Evolutionary conservation across 192 early-diverging fungal species (phyloP), one percentile per base, ranked within the genome.

Genomic region (Podila verticillata): DNA sequence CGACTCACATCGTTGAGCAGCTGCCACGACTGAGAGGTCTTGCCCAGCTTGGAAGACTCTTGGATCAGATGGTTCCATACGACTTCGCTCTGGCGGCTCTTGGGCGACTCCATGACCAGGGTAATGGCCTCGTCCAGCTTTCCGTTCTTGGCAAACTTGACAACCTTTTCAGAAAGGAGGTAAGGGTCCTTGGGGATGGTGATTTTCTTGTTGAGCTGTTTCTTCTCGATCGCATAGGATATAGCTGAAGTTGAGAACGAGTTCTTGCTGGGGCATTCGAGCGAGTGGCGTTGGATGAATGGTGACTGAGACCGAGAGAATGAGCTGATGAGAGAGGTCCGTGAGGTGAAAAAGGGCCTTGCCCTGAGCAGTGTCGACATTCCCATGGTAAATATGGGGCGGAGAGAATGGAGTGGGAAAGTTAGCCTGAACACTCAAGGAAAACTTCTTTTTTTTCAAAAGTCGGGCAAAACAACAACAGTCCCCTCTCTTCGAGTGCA

Each of bases 21-120:
- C 9, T 70, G 61, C 68, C 71, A 79, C 19, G 71, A 73, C 35
- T 77, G 65, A 29, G 35, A 65, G 10, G 73, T 22, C 62, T 73
- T 84, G 59, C 72, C 69, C 10, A 70, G 58, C 51, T 79, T 74
- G 1, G 75, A 73, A 10, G 71, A 71, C 31, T 79, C 71, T 64
- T 78, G 64, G 47, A 84, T 84, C 17, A 84, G 69, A 65, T 79
- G 72, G 44, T 84, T 84, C 82, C 82, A 84, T 2, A 84, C 82
- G 15, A 79, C 72, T 47, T 79, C 82, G 22, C 60, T 79, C 48
- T 84, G 82, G 0, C 67, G 75, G 48, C 44, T 63, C 57, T 70
- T 74, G 39, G 75, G 75, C 0, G 82, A 9, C 15, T 70, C 63
- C 4, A 61, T 39, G 26, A 78, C 82, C 13, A 84, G 26, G 1